Conservation (phyloP, 1,139 yeast species). For the Arxiozyma telluris region DNA sequence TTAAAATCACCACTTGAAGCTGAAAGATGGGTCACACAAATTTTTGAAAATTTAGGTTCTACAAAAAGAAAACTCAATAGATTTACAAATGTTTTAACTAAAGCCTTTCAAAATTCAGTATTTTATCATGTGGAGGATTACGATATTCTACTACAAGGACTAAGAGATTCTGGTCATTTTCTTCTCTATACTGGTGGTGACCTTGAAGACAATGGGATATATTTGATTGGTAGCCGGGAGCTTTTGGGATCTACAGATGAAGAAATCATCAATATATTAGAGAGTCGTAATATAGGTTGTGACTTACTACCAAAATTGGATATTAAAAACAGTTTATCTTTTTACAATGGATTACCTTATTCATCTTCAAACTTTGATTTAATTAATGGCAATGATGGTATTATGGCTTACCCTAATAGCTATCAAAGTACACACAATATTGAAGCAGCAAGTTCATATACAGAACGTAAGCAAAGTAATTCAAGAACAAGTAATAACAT, state of each 20-base stretch:
- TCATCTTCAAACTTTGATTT: background rate
- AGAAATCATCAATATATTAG: conserved; percentile 31
- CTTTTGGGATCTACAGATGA: conserved; percentile 31
- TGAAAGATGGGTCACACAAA: conserved; percentile 69
- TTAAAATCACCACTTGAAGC: conserved; percentile 49
- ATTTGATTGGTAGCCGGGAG: conserved; percentile 33
- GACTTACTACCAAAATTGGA: conserved; percentile 30
- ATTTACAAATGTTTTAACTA: conserved; percentile 59
- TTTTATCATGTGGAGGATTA: conserved; percentile 57
- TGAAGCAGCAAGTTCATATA: background rate
- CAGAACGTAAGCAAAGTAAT: background rate
- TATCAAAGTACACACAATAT: background rate
- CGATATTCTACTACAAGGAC: conserved; percentile 39
- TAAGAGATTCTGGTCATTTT: conserved; percentile 64
- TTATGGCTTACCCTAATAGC: conserved; percentile 13
- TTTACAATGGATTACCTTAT: conserved; percentile 22
- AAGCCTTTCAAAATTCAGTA: conserved; percentile 68
- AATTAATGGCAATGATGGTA: conserved; percentile 15
- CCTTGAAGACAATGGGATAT: conserved; percentile 59
- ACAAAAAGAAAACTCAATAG: conserved; percentile 77
- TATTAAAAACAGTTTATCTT: conserved; percentile 26
- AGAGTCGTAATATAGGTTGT: conserved; percentile 33
- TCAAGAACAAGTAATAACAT: background rate
- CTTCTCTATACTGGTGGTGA: conserved; percentile 63
- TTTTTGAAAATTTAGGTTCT: conserved; percentile 79